Evolutionary conservation across 2,329 filamentous ascomycete genomes (phyloP).

Genomic region (Fonsecaea erecta): DNA sequence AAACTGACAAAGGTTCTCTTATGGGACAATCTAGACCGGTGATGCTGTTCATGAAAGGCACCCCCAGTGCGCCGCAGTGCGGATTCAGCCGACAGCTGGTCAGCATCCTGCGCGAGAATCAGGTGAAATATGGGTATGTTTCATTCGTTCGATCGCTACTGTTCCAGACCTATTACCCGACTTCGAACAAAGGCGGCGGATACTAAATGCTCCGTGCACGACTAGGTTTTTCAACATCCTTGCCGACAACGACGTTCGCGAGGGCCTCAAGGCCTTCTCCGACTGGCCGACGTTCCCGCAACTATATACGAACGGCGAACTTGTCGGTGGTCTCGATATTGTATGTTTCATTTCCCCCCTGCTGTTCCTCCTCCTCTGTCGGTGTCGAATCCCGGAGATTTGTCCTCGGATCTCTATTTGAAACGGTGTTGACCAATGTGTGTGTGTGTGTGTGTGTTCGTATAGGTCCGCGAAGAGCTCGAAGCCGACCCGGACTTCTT

Average conservation of each 20-base stretch:
- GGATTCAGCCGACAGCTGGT: slow-evolving; percentile 94
- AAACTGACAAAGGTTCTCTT: slow-evolving; percentile 11
- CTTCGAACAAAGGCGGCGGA: not conserved
- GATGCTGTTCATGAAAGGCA: slow-evolving; percentile 99
- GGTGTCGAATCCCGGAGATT: not conserved
- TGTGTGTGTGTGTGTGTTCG: slow-evolving; percentile 1
- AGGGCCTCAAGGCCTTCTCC: slow-evolving; percentile 95
- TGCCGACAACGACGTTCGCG: slow-evolving; percentile 94
- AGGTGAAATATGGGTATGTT: slow-evolving; percentile 75
- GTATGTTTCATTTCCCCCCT: slow-evolving; percentile 62
- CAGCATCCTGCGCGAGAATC: slow-evolving; percentile 80
- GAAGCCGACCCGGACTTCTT: slow-evolving; percentile 83
- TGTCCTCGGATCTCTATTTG: not conserved
- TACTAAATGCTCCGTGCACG: not conserved
- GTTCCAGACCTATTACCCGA: not conserved
- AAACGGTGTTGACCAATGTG: slow-evolving; percentile 14
- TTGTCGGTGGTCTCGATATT: slow-evolving; percentile 94
- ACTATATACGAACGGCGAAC: slow-evolving; percentile 85
- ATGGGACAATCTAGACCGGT: slow-evolving; percentile 53
- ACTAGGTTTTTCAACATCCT: slow-evolving; percentile 93
- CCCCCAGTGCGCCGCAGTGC: slow-evolving; percentile 82
- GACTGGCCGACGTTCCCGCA: slow-evolving; percentile 99
- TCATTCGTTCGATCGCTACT: not conserved
- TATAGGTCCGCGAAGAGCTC: slow-evolving; percentile 89
- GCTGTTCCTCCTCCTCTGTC: not conserved